phyloP scores from a whole-genome alignment of 2,329 filamentous ascomycete species.

The Penicillium concentricum region DNA sequence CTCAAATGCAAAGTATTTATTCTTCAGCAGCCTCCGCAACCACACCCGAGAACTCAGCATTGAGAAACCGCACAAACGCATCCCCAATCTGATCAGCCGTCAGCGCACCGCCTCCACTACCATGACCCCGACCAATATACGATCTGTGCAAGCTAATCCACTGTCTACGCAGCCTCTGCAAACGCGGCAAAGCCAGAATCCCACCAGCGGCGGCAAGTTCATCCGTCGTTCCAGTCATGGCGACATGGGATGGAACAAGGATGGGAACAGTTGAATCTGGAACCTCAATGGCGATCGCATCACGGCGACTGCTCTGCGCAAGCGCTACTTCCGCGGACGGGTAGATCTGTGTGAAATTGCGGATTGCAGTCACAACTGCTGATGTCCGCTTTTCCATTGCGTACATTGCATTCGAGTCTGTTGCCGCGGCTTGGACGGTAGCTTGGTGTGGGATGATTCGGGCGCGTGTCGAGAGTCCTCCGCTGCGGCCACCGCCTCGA shows the following conservation, averaged over 20 bases:
- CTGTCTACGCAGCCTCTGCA: constrained; percentile 47
- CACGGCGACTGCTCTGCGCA: constrained; percentile 25
- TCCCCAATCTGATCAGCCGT: constrained; percentile 38
- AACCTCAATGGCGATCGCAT: constrained; percentile 38
- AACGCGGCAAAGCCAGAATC: constrained; percentile 40
- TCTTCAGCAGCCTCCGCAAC: constrained; percentile 11
- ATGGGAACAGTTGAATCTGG: constrained; percentile 31
- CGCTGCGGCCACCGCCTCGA: constrained; percentile 11
- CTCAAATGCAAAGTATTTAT: neutral
- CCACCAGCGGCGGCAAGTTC: constrained; percentile 44
- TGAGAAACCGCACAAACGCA: constrained; percentile 49
- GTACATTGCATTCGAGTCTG: constrained; percentile 44
- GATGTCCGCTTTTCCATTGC: constrained; percentile 45
- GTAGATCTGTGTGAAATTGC: constrained; percentile 39
- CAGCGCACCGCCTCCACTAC: constrained; percentile 34
- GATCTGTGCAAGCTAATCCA: constrained; percentile 48
- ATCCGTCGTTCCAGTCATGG: constrained; percentile 39
- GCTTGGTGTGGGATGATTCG: constrained; percentile 45
- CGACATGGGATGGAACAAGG: constrained; percentile 41
- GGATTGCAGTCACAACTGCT: constrained; percentile 42
- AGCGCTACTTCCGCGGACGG: constrained; percentile 40
- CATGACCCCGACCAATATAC: constrained; percentile 39
- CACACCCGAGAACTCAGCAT: constrained; percentile 42
- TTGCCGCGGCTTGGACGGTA: constrained; percentile 42
- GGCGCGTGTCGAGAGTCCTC: constrained; percentile 18